Base-by-base conservation (phyloP, 768 basidiomycete genomes). In the Kockovaella imperatae region DNA sequence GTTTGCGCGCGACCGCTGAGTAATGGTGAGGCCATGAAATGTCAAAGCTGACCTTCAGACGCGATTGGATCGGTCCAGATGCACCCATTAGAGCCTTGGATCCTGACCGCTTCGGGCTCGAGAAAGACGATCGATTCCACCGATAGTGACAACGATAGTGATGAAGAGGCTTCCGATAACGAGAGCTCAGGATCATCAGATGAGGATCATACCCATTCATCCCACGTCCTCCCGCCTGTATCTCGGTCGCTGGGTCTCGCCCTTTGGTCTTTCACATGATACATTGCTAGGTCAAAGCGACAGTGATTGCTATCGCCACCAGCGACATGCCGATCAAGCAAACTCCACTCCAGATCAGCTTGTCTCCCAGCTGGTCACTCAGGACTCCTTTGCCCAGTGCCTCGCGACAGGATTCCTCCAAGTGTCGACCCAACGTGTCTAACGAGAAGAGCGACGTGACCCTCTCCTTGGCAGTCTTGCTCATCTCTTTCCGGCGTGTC, bases 51-150 rank as follows among this genome's bases (percentile, higher is more conserved):
- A 40, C 20, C 11, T 13, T 4, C 40, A 89, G 87, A 89, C 64
- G 77, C 83, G 3, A 70, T 89, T 6, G 82, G 85, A 1, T 81
- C 82, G 1, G 80, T 84, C 1, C 70, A 78, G 0, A 85, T 90
- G 58, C 83, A 89, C 55, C 86, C 87, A 0, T 68, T 77, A 23
- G 72, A 74, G 8, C 73, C 86, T 0, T 42, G 74, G 2, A 56
- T 88, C 3, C 64, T 86, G 17, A 82, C 85, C 0, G 77, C 77
- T 1, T 83, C 86, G 0, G 88, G 88, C 2, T 87, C 88, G 5
- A 73, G 87, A n/a, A 80, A 84, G 66, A 85, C 85, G 25, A 36
- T 57, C 59, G 44, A 57, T 15, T 39, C 6, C 11, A 18, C 41
- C 20, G 11, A 25, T 17, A 28, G 24, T 15, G 49, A 40, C 28